Conservation (phyloP, 805 yeast genomes). For the Sugiyamaella smithiae region DNA sequence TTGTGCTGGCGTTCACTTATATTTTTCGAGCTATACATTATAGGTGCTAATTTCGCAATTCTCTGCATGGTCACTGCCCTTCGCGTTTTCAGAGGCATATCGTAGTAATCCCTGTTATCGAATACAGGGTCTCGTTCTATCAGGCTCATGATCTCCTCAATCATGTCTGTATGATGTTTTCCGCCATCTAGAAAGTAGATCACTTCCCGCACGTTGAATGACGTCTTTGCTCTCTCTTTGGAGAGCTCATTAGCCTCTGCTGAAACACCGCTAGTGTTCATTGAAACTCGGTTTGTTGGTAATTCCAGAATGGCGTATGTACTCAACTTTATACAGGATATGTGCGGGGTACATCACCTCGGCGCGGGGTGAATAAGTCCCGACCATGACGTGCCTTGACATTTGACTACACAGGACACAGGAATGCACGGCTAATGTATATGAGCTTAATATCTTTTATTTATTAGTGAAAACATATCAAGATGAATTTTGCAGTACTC, state of each 20-base stretch:
- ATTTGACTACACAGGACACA: too few relatives aligned
- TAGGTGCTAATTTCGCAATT: conserved; percentile 27
- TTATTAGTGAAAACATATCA: too few relatives aligned
- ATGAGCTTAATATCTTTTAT: too few relatives aligned
- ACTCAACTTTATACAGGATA: too few relatives aligned
- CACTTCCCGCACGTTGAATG: conserved; percentile 39
- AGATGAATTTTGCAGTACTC: conserved; percentile 17
- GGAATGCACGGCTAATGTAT: too few relatives aligned
- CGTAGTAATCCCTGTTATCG: conserved; percentile 43
- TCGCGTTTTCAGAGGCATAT: conserved; percentile 39
- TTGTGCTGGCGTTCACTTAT: conserved; percentile 27
- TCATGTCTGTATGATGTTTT: conserved; percentile 36
- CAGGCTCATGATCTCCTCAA: conserved; percentile 40
- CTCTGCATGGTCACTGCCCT: conserved; percentile 38
- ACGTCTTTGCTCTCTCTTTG: conserved; percentile 38
- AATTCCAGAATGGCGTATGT: too few relatives aligned
- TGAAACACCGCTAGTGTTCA: too few relatives aligned
- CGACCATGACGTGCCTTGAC: too few relatives aligned
- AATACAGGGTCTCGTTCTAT: conserved; percentile 57
- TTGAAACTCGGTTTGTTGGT: too few relatives aligned
- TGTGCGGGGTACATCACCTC: too few relatives aligned
- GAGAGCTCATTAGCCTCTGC: too few relatives aligned
- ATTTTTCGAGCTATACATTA: conserved; percentile 1
- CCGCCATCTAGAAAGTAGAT: conserved; percentile 45
- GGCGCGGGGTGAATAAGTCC: too few relatives aligned